phyloP scores from a whole-genome alignment of 495 filamentous ascomycete genomes.

The Hyaloscypha finlandica region DNA sequence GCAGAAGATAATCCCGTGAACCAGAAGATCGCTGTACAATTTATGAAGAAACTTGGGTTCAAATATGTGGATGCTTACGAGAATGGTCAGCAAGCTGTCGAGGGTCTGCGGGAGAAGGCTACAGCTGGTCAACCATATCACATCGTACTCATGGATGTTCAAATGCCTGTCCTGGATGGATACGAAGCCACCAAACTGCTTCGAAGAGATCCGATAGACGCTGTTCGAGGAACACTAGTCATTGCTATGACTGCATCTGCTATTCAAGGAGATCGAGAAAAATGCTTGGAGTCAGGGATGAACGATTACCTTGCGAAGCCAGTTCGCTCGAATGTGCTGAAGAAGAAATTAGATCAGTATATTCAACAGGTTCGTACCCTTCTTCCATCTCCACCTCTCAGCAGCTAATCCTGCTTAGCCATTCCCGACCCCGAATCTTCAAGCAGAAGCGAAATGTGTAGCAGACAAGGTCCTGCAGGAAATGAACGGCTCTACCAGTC shows the following conservation, averaged over 20 bases:
- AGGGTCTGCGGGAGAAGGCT: slow-evolving; percentile 73
- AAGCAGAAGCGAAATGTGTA: slow-evolving; percentile 21
- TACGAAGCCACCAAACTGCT: slow-evolving; percentile 87
- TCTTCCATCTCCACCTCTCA: background rate
- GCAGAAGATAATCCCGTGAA: slow-evolving; percentile 94
- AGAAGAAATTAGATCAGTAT: slow-evolving; percentile 66
- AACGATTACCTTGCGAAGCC: slow-evolving; percentile 95
- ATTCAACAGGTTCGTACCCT: slow-evolving; percentile 30
- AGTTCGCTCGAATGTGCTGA: slow-evolving; percentile 72
- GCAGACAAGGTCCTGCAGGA: slow-evolving; percentile 22
- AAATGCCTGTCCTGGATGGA: slow-evolving; percentile 94
- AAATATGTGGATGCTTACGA: slow-evolving; percentile 77
- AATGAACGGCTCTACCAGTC: slow-evolving; percentile 16
- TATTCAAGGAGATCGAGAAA: slow-evolving; percentile 89
- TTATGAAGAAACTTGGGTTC: slow-evolving; percentile 81
- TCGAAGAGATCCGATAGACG: slow-evolving; percentile 69
- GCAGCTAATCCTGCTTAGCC: slow-evolving; percentile 17
- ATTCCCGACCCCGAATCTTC: slow-evolving; percentile 21
- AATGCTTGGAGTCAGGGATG: slow-evolving; percentile 90
- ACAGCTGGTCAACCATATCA: slow-evolving; percentile 70
- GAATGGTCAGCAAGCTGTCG: slow-evolving; percentile 83
- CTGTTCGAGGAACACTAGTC: slow-evolving; percentile 74
- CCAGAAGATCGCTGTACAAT: slow-evolving; percentile 87
- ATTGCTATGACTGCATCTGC: slow-evolving; percentile 94
- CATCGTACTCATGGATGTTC: slow-evolving; percentile 91